Evolutionary conservation across 2,329 filamentous ascomycete species (phyloP).

Genomic region (Phaeosphaeria sp.): DNA sequence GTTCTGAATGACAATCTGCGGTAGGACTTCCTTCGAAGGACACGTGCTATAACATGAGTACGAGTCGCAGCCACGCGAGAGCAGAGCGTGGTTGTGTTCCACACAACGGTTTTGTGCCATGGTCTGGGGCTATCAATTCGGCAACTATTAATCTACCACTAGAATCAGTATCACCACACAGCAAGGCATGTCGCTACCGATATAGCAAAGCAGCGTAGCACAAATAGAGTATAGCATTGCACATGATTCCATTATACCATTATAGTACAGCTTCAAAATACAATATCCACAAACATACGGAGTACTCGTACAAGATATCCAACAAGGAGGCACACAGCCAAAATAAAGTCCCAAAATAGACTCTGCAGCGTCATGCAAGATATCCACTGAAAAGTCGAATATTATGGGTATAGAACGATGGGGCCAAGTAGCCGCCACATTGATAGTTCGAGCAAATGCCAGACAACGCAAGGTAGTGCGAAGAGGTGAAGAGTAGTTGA

Average conservation of each 20-base stretch:
- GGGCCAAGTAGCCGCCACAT: conserved; percentile 12
- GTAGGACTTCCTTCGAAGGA: not conserved
- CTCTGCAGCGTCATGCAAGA: conserved; percentile 3
- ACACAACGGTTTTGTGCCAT: not conserved
- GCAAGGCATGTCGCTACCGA: conserved; percentile 4
- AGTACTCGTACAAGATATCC: conserved; percentile 15
- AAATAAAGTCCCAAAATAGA: not conserved
- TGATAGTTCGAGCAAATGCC: conserved; percentile 13
- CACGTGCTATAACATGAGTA: not conserved
- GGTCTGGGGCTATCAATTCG: not conserved
- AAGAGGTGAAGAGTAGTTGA: conserved; percentile 15
- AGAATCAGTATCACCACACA: not conserved
- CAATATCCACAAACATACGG: conserved; percentile 14
- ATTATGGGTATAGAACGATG: conserved; percentile 26
- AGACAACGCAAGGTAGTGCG: conserved; percentile 15
- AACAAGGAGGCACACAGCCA: conserved; percentile 20
- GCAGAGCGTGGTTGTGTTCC: conserved; percentile 11
- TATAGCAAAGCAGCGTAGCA: conserved; percentile 6
- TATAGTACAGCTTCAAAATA: conserved; percentile 28
- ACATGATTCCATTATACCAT: conserved; percentile 36
- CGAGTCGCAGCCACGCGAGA: conserved; percentile 9
- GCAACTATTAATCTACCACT: not conserved
- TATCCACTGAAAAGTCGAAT: conserved; percentile 4
- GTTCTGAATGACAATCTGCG: too few relatives aligned
- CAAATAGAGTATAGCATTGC: conserved; percentile 12